Conservation (phyloP, 495 filamentous ascomycete species). For the Glonium stellatum region DNA sequence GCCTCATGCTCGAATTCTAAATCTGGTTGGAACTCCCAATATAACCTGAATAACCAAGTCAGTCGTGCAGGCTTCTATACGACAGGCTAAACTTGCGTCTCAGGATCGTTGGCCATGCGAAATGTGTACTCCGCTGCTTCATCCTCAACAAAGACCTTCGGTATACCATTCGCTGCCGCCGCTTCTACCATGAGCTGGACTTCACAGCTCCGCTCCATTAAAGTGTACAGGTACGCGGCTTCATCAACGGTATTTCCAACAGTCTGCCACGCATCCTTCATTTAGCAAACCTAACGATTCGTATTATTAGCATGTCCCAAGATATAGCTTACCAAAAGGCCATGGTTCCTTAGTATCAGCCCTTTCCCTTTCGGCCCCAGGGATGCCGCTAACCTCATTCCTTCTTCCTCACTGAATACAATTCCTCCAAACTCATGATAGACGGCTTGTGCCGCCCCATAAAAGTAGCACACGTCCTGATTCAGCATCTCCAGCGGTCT, state of each 20-base stretch:
- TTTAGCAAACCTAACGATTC: background rate
- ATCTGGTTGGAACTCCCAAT: constrained; percentile 38
- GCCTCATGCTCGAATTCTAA: constrained; percentile 35
- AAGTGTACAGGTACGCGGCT: constrained; percentile 36
- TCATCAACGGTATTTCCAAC: constrained; percentile 40
- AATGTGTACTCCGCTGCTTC: constrained; percentile 37
- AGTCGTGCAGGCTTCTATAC: background rate
- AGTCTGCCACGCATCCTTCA: constrained; percentile 15
- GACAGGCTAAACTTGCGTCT: constrained; percentile 8
- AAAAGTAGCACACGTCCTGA: constrained; percentile 38
- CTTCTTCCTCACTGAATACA: constrained; percentile 35
- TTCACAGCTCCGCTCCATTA: constrained; percentile 40
- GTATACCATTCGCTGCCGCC: constrained; percentile 35
- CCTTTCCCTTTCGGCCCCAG: constrained; percentile 38
- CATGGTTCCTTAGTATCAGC: constrained; percentile 38
- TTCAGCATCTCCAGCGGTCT: constrained; percentile 40
- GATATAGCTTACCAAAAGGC: constrained; percentile 26
- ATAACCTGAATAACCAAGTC: background rate
- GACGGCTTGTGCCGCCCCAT: constrained; percentile 37
- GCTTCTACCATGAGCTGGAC: constrained; percentile 38
- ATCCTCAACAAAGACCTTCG: constrained; percentile 35
- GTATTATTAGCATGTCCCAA: background rate
- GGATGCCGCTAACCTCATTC: constrained; percentile 35
- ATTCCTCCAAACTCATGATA: constrained; percentile 38
- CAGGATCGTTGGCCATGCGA: constrained; percentile 34